A percentile compares a stretch with the other conserved stretches of the same genome.
Conservation (phyloP, 129 eudicot genomes). For the Daucus carota region DNA sequence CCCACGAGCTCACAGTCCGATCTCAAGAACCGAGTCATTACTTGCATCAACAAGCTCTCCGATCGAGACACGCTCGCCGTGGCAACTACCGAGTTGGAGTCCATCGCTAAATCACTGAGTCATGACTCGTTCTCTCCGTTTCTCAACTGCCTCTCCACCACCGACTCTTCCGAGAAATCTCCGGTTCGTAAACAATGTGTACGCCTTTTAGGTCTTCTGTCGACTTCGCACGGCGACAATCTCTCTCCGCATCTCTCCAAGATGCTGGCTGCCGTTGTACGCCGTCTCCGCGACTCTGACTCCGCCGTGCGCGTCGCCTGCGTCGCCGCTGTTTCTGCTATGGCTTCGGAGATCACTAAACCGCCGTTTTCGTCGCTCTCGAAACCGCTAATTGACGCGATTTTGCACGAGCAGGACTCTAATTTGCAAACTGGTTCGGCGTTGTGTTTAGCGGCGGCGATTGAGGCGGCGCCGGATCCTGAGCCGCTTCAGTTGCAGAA, state of each 20-base stretch:
- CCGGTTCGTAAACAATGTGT: constrained; percentile 73
- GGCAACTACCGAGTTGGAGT: constrained; percentile 63
- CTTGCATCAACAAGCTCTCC: constrained; percentile 64
- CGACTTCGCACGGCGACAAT: constrained; percentile 47
- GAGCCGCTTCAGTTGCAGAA: constrained; percentile 46
- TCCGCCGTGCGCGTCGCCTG: constrained; percentile 70
- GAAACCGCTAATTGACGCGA: constrained; percentile 48
- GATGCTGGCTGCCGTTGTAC: constrained; percentile 52
- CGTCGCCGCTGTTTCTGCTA: constrained; percentile 42
- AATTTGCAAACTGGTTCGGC: constrained; percentile 67
- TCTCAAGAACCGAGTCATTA: constrained; percentile 49
- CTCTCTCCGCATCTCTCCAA: constrained; percentile 56
- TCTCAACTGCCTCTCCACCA: constrained; percentile 51
- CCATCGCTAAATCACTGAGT: constrained; percentile 40
- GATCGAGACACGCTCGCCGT: constrained; percentile 74
- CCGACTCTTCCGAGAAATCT: constrained; percentile 61
- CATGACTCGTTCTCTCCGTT: constrained; percentile 51
- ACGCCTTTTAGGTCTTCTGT: constrained; percentile 42
- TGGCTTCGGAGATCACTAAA: constrained; percentile 34
- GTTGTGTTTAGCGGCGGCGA: constrained; percentile 67
- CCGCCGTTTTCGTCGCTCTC: constrained; percentile 40
- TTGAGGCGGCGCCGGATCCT: constrained; percentile 52
- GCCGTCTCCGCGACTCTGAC: constrained; percentile 75
- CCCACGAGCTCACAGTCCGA: constrained; percentile 29
- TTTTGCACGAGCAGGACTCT: constrained; percentile 53